Evolutionary conservation across 768 basidiomycete genomes (phyloP).

Genomic region (Boletus sp.): DNA sequence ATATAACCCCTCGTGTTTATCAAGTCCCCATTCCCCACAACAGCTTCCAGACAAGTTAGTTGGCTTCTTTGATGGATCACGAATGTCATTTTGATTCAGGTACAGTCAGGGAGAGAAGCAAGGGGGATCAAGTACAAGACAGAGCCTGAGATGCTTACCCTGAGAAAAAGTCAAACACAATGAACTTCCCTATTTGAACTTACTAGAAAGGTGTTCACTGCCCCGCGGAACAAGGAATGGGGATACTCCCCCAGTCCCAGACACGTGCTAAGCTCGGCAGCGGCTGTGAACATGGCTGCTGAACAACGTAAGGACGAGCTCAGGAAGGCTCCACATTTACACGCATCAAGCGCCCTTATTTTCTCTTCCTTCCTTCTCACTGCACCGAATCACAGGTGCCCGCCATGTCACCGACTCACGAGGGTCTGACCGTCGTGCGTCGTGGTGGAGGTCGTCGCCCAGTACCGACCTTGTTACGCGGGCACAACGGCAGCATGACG

Average conservation of each 20-base stretch:
- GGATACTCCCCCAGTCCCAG: not conserved
- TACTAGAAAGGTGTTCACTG: not conserved
- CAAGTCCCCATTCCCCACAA: not conserved
- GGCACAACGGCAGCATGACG: conserved; percentile 8
- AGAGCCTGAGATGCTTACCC: not conserved
- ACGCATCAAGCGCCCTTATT: not conserved
- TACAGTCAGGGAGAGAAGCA: not conserved
- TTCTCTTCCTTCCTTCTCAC: not conserved
- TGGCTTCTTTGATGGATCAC: not conserved
- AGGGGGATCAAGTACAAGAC: not conserved
- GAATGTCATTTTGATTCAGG: not conserved
- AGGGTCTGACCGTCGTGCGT: not conserved
- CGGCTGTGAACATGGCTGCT: not conserved
- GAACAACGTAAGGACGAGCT: not conserved
- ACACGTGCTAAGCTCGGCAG: conserved; percentile 2
- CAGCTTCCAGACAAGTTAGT: not conserved
- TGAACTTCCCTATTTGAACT: not conserved
- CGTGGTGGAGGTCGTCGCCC: not conserved
- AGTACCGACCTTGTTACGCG: conserved; percentile 5
- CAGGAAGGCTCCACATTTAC: not conserved
- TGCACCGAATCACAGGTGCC: not conserved
- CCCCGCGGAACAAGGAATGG: not conserved
- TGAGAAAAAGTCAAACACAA: not conserved
- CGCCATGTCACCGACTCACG: conserved; percentile 1
- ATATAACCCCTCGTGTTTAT: not conserved